phyloP scores from a whole-genome alignment of 768 basidiomycete genomes.

The Naganishia kalamii region DNA sequence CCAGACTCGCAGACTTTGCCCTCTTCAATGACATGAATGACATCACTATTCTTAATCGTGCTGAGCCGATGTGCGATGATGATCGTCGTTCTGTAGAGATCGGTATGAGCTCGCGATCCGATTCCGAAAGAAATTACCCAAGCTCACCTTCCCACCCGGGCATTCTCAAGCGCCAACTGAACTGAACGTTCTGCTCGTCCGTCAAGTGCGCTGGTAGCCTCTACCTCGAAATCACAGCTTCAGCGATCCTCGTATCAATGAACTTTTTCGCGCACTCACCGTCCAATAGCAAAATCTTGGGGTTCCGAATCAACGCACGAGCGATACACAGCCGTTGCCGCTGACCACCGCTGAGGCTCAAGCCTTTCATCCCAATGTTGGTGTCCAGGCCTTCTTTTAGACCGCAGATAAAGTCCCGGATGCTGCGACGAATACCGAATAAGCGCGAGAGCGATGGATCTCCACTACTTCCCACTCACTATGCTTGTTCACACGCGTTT shows the following conservation, averaged over 20 bases:
- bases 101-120: too few relatives aligned
- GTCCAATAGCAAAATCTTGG: slow-evolving; percentile 38
- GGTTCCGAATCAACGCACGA: slow-evolving; percentile 37
- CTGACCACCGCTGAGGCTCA: slow-evolving; percentile 40
- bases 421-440: slow-evolving; percentile 23
- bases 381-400: slow-evolving; percentile 38
- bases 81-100: slow-evolving; percentile 39
- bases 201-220: slow-evolving; percentile 41
- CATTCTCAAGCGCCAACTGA: slow-evolving; percentile 17
- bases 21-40: slow-evolving; percentile 41
- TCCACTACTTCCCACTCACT: slow-evolving; percentile 18
- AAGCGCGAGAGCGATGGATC: neutral
- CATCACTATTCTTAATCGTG: slow-evolving; percentile 36
- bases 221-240: neutral
- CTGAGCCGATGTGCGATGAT: slow-evolving; percentile 42
- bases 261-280: slow-evolving; percentile 18
- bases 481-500: slow-evolving; percentile 30
- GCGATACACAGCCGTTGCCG: slow-evolving; percentile 42
- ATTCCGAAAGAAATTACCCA: too few relatives aligned
- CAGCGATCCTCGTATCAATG: neutral
- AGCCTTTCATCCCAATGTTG: slow-evolving; percentile 41
- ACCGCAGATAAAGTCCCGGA: slow-evolving; percentile 31
- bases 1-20: slow-evolving; percentile 39
- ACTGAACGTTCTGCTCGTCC: slow-evolving; percentile 2
- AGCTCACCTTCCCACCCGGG: slow-evolving; percentile 29